phyloP scores from a whole-genome alignment of 257 asterid genomes.

The Solanum acaule region DNA sequence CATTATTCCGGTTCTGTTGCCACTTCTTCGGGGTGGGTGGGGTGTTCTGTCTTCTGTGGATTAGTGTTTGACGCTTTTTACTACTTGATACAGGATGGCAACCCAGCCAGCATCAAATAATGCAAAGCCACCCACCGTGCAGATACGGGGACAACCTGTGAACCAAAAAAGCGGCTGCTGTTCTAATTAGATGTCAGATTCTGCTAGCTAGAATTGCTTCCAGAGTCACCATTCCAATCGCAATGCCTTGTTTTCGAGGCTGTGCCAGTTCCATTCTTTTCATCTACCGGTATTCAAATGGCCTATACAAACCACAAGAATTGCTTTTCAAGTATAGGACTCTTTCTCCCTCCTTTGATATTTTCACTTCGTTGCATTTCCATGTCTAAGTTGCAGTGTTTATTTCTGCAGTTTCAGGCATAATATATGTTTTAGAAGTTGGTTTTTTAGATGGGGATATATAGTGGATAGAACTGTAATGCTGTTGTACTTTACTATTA shows the following conservation, averaged over 20 bases:
- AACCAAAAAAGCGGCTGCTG: constrained; percentile 73
- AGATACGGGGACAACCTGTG: constrained; percentile 75
- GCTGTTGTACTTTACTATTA: neutral
- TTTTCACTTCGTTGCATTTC: neutral
- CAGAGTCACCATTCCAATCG: neutral
- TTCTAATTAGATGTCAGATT: constrained; percentile 16
- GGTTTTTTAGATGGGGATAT: neutral
- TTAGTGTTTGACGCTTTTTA: neutral
- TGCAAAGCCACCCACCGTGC: constrained; percentile 60
- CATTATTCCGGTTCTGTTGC: neutral
- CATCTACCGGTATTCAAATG: constrained; percentile 8
- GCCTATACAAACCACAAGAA: constrained; percentile 22
- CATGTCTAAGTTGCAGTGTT: neutral
- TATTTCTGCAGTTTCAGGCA: neutral
- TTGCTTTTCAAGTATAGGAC: constrained; percentile 4
- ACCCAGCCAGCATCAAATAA: constrained; percentile 49
- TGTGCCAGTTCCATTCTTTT: constrained; percentile 27
- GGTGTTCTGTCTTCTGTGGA: neutral
- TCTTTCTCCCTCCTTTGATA: constrained; percentile 3
- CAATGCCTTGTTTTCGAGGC: neutral
- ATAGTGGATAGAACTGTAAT: neutral
- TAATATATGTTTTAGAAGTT: neutral
- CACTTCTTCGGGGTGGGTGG: neutral
- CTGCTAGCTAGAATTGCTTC: neutral
- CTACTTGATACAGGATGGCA: constrained; percentile 50